Base-by-base conservation (phyloP, 148 eudicot genomes). In the Pharnaceum exiguum region DNA sequence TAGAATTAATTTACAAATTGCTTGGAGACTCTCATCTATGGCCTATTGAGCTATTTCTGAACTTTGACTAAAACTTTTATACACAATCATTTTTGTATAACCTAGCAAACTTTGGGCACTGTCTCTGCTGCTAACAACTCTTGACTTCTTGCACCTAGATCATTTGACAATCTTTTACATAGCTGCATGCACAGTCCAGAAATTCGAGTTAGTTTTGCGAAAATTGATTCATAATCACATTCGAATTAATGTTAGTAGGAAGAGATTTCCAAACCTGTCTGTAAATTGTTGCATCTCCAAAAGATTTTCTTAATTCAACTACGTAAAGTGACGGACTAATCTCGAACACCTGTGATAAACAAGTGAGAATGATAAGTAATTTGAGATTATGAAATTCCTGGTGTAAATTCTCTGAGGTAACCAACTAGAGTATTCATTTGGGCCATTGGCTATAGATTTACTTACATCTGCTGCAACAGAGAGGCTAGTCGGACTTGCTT, bases 401-500 rank as follows among this genome's bases (percentile, higher is more conserved):
- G n/a, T n/a, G n/a, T 22, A 21, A 22, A 31, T 22, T 8, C 15
- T 1, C 21, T 37, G n/a, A 8, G 17, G 23, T 28, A 16, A 11
- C 27, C 4, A 10, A 11, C n/a, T 1, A 33, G 10, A 18, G 32
- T 50, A 38, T 18, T 29, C 1, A 28, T 31, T 38, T 28, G 57
- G 2, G 13, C 11, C 16, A 0, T 10, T 29, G 4, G 16, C 9
- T 37, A 25, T 39, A n/a, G 48, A 27, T 29, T 43, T 47, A 60
- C 95, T 84, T 77, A 90, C 97, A 69, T 91, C 88, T 66, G 96
- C 94, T 66, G 82, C 70, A 33, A 83, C 83, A 5, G 84, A 85
- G 49, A 93, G 87, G 74, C 80, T 75, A 46, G 73, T 79, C 2
- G 77, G 71, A 71, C 64, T 62, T 63, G 47, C 85, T 22, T 80